Evolutionary conservation across 257 asterid genomes (phyloP), one percentile per base, ranked within the genome.

Genomic region (Penstemon davidsonii): DNA sequence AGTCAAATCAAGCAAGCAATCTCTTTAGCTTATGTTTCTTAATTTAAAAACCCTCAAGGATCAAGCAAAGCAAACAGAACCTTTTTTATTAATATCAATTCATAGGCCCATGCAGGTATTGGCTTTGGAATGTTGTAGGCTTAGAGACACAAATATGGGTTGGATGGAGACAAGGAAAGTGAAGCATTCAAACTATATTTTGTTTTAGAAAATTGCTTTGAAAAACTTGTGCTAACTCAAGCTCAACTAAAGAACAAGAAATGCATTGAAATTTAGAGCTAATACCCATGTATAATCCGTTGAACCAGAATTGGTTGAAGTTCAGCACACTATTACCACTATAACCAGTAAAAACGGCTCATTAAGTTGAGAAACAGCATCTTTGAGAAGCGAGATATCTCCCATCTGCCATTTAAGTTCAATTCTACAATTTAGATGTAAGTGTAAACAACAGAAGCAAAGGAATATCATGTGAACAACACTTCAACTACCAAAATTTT

Each of bases 291-390:
- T 80, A 87, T 83, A 84, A 45, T 86, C 91, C 86, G 83, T 81
- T 88, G 97, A 87, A 94, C 97, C 96, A 93, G 93, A 87, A 84
- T 85, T 89, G 88, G 96, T 83, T 85, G 99, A 91, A 90, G 93
- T 88, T 93, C 96, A 94, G 96, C 95, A 86, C 98, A 87, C 98
- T 88, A 94, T 94, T 94, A 94, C 99, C 98, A 94, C 99, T 88
- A 94, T 94, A 80, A 91, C 99, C 95, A 94, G 89, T 78, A 82
- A 88, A 85, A 91, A 94, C 39, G 99, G 97, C 55, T 94, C 90
- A 77, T 89, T 92, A 55, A 94, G 96, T 75, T 91, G 99, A 77
- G 98, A 87, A 83, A 89, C 95, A 76, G 98, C 98, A 86, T 94
- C 99, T 73, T 74, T 83, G 91, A 94, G 99, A 79, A 94, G 96